Percentiles rank a stretch among this genome's conserved stretches.
Evolutionary conservation across 805 yeast species (phyloP).

Genomic region (Wickerhamiella cacticola): DNA sequence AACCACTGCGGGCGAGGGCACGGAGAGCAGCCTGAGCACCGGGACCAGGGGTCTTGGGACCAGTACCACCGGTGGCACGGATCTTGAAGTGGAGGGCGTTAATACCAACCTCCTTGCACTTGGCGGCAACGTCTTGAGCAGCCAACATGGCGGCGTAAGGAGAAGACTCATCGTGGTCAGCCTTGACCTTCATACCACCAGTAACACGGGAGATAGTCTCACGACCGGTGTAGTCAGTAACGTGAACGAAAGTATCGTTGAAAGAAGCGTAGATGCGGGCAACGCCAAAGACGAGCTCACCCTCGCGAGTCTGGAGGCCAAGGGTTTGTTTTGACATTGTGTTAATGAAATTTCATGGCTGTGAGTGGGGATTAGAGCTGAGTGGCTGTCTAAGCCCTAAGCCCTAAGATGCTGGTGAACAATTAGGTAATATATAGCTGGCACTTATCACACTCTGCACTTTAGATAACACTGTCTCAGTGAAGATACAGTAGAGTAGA

Average conservation of each 20-base stretch:
- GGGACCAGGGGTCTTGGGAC: conserved; percentile 99
- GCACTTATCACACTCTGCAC: too few species aligned
- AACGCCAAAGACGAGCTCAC: conserved; percentile 99
- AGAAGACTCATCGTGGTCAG: conserved; percentile 99
- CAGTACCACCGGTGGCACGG: conserved; percentile 99
- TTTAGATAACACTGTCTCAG: too few species aligned
- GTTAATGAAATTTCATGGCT: conserved; percentile 6
- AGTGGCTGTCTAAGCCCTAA: conserved; percentile 11
- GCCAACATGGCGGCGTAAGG: conserved; percentile 99
- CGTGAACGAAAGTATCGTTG: conserved; percentile 99
- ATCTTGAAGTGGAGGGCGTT: conserved; percentile 98
- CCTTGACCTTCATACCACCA: conserved; percentile 99
- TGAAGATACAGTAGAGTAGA: too few species aligned
- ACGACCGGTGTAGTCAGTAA: conserved; percentile 98
- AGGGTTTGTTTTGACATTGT: conserved; percentile 34
- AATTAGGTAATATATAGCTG: not conserved
- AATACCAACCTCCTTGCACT: conserved; percentile 99
- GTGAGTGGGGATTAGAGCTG: conserved; percentile 7
- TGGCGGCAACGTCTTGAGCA: conserved; percentile 96
- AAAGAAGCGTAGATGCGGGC: conserved; percentile 99
- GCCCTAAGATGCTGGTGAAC: conserved; percentile 5
- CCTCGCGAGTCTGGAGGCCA: conserved; percentile 88
- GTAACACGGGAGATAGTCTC: conserved; percentile 99
- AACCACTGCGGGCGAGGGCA: conserved; percentile 99
- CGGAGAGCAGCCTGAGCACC: conserved; percentile 99